Base-by-base conservation (phyloP, 768 basidiomycete species). In the Leccinum ochraceum region DNA sequence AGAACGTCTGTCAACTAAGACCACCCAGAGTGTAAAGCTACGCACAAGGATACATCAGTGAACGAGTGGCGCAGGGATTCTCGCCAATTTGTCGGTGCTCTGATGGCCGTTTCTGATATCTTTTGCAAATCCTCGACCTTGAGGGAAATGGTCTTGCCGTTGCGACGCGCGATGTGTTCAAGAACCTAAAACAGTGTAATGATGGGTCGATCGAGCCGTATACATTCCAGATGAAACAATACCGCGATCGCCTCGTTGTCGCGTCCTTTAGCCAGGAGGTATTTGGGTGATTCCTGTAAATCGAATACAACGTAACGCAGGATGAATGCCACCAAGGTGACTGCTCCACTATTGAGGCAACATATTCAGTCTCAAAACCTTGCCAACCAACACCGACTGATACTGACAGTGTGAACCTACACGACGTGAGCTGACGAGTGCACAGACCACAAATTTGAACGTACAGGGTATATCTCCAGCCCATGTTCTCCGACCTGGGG, bases 231-330 rank as follows among this genome's bases (percentile, higher is more conserved):
- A 59, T 17, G 24, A 58, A 30, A 58, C 20, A 5, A 34, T 62
- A 80, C 81, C 62, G 75, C 71, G 53, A 87, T 75, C 6, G 85
- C 85, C 50, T 86, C 83, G 53, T 76, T 75, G 64, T 88, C 85
- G 46, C 80, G 79, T 26, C 84, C 84, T 65, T 83, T 80, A 5
- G 78, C 79, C 24, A 86, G 74, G 22, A 86, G 78, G 70, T 81
- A 88, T 65, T 87, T 87, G 9, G 86, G 81, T 0, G 83, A 83
- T 66, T 87, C 86, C 65, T 84, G 81, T 56, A 87, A 75, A 61
- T 79, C 80, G 62, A 88, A 86, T 26, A 86, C 72, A 57, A 83
- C 69, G 72, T 80, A 85, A 30, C 86, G 84, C 57, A 78, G 62
- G 60, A 84, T 68, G 71, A 85, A 87, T 70, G 84, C 78, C 50